Evolutionary conservation across 2,329 filamentous ascomycete genomes (phyloP).

Genomic region (Lasiodiplodia gonubiensis): DNA sequence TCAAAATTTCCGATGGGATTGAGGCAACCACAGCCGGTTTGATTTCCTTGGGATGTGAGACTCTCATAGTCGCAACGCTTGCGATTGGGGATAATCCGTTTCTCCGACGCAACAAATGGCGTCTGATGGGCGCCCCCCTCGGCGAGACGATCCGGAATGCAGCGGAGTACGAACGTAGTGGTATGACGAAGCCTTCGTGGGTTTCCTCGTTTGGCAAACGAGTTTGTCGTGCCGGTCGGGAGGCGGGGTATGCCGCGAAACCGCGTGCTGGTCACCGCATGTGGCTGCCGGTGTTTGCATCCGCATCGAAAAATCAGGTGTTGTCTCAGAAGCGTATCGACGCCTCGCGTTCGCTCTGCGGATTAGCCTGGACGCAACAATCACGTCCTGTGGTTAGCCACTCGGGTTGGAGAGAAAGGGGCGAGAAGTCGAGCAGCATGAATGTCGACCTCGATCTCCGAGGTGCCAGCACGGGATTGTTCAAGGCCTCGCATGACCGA

Average conservation of each 20-base stretch:
- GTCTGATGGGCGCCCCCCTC: not conserved
- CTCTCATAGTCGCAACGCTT: conserved; percentile 5
- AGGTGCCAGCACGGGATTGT: conserved; percentile 4
- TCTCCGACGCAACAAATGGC: conserved; percentile 12
- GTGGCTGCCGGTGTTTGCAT: not conserved
- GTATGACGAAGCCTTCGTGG: not conserved
- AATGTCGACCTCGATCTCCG: conserved; percentile 8
- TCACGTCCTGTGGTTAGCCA: not conserved
- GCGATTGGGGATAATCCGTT: conserved; percentile 6
- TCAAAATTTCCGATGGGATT: not conserved
- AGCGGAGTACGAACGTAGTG: not conserved
- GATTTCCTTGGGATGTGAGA: conserved; percentile 14
- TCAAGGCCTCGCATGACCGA: conserved; percentile 20
- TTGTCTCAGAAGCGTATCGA: conserved; percentile 20
- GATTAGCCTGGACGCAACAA: not conserved
- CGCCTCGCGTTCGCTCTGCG: conserved; percentile 5
- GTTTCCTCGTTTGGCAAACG: not conserved
- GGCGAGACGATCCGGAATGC: not conserved
- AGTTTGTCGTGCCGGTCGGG: not conserved
- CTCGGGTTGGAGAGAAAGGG: not conserved
- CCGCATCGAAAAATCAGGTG: not conserved
- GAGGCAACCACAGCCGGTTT: conserved; percentile 14
- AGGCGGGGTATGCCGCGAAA: conserved; percentile 12
- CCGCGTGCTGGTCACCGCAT: not conserved
- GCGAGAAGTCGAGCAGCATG: not conserved